Evolutionary conservation across 305 asterid genomes (phyloP).

Genomic region (Solanum chacoense): DNA sequence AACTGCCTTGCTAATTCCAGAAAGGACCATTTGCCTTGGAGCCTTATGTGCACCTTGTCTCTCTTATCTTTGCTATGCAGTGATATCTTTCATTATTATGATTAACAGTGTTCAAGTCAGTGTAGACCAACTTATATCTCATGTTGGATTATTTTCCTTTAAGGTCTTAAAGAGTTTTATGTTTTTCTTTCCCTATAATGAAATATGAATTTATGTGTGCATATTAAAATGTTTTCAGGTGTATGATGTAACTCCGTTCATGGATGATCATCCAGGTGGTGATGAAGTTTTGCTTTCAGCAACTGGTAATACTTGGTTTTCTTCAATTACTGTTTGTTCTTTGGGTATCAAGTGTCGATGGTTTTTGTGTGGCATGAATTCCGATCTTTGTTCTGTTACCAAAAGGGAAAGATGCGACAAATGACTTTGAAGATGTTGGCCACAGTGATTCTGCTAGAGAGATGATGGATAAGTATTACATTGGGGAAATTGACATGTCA

Average conservation of each 20-base stretch:
- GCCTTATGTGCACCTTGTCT: neutral
- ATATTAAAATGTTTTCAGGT: constrained; percentile 32
- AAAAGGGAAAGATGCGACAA: constrained; percentile 57
- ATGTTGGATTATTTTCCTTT: neutral
- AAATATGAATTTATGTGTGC: neutral
- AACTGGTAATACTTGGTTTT: constrained; percentile 40
- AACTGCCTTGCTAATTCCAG: neutral
- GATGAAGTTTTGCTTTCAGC: constrained; percentile 74
- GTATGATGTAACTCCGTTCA: constrained; percentile 67
- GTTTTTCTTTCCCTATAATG: neutral
- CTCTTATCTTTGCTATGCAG: neutral
- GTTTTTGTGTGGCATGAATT: neutral
- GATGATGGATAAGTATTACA: constrained; percentile 38
- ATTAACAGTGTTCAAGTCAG: neutral
- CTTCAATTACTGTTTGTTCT: neutral
- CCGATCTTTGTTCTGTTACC: neutral
- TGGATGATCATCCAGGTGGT: constrained; percentile 94
- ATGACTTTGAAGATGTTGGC: constrained; percentile 55
- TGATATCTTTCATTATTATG: neutral
- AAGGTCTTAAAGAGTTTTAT: neutral
- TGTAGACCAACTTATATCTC: neutral
- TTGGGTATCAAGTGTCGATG: neutral
- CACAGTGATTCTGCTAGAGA: constrained; percentile 53
- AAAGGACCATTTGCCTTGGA: neutral
- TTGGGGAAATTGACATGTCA: constrained; percentile 42